Conservation (phyloP, 306 rosid genomes). For the Argentina anserina region DNA sequence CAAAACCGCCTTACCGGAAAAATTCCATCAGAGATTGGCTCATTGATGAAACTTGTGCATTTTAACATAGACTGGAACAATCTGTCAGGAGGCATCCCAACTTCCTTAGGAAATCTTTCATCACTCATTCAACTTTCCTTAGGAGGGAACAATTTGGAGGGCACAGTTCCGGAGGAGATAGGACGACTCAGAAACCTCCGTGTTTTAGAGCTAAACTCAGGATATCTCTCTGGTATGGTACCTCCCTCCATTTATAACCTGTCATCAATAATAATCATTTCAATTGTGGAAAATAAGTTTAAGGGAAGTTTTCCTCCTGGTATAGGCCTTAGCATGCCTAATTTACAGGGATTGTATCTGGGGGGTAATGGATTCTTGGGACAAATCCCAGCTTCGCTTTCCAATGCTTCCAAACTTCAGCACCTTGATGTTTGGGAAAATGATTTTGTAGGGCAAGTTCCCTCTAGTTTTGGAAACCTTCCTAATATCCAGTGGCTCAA, state of each 20-base stretch:
- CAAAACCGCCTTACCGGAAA: constrained; percentile 20
- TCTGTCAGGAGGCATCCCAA: constrained; percentile 31
- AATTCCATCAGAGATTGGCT: constrained; percentile 23
- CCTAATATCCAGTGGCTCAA: neutral
- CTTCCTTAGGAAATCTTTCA: constrained; percentile 37
- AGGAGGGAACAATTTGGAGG: neutral
- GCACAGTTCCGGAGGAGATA: constrained; percentile 11
- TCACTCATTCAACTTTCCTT: constrained; percentile 5
- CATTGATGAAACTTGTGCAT: constrained; percentile 11
- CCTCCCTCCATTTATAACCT: constrained; percentile 5
- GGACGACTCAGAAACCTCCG: constrained; percentile 11
- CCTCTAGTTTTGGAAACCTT: neutral
- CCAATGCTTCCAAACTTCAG: neutral
- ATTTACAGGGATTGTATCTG: neutral
- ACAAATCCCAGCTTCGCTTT: neutral
- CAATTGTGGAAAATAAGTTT: neutral
- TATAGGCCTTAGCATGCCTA: constrained; percentile 18
- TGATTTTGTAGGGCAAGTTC: neutral
- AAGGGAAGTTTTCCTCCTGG: neutral
- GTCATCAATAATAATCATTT: neutral
- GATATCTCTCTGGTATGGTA: constrained; percentile 6
- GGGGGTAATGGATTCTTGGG: neutral
- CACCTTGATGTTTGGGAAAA: neutral
- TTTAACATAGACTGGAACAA: constrained; percentile 13
- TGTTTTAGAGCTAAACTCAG: neutral